Evolutionary conservation across 768 basidiomycete genomes (phyloP).

Genomic region (Gloeostereum incarnatum): DNA sequence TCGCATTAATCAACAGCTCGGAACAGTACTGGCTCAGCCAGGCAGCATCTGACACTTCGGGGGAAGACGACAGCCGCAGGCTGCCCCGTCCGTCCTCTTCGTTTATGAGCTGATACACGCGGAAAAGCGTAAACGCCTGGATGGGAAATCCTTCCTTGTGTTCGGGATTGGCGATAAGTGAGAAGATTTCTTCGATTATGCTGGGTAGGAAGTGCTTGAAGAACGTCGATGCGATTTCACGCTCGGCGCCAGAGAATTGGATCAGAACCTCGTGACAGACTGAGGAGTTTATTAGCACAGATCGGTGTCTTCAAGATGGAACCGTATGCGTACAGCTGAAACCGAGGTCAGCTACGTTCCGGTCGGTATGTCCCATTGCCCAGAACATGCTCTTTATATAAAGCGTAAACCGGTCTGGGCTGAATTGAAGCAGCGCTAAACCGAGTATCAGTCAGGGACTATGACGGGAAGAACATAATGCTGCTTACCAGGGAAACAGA

Average conservation of each 20-base stretch:
- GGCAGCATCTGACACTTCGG: not conserved
- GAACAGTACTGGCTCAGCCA: not conserved
- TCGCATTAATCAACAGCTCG: slow-evolving; percentile 1
- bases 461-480: not conserved
- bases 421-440: slow-evolving; percentile 49
- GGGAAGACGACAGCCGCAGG: slow-evolving; percentile 31
- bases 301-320: not conserved
- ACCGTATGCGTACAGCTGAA: slow-evolving; percentile 27
- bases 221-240: slow-evolving; percentile 53
- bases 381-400: slow-evolving; percentile 74
- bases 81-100: slow-evolving; percentile 28
- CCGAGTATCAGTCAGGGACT: not conserved
- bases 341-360: slow-evolving; percentile 66
- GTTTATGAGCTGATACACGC: slow-evolving; percentile 63
- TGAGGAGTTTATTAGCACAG: slow-evolving; percentile 11
- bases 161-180: slow-evolving; percentile 68
- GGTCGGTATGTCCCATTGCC: slow-evolving; percentile 79
- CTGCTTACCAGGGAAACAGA: slow-evolving; percentile 60
- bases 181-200: slow-evolving; percentile 67
- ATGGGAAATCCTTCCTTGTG: slow-evolving; percentile 77
- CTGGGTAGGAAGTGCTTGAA: slow-evolving; percentile 66
- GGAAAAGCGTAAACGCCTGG: slow-evolving; percentile 55
- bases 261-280: slow-evolving; percentile 65
- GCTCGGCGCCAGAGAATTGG: slow-evolving; percentile 51
- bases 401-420: slow-evolving; percentile 65